Percentiles rank a stretch among this genome's conserved stretches.
Conservation (phyloP, 2,329 filamentous ascomycete genomes). For the Pseudocercospora cruenta region DNA sequence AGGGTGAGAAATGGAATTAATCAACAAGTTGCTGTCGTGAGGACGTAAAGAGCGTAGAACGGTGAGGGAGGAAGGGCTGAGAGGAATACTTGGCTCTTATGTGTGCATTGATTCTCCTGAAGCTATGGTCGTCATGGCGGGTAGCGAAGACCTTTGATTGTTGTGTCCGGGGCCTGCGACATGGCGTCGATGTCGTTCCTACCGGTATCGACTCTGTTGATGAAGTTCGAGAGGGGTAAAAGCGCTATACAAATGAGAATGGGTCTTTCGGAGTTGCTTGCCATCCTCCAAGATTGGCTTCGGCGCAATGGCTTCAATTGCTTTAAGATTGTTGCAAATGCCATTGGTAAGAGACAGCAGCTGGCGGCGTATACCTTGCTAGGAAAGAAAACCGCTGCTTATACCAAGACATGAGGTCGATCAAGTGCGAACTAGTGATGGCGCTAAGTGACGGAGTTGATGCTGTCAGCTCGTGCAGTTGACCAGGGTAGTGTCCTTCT, state of each 20-base stretch:
- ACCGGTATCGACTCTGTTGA: neutral
- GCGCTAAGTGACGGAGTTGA: neutral
- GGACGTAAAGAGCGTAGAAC: conserved; percentile 10
- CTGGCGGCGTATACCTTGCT: neutral
- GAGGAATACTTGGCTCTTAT: neutral
- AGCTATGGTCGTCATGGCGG: neutral
- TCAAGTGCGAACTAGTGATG: neutral
- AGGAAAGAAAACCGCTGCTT: neutral
- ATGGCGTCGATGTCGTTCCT: neutral
- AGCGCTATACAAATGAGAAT: conserved; percentile 2
- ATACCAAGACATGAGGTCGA: neutral
- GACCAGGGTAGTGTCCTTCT: neutral
- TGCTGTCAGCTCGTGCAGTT: neutral
- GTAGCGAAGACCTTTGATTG: neutral
- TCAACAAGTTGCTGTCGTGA: conserved; percentile 16
- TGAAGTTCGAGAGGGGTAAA: neutral
- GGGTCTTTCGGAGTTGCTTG: neutral
- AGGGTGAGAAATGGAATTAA: conserved; percentile 15
- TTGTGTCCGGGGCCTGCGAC: neutral
- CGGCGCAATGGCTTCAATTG: neutral
- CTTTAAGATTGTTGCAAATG: neutral
- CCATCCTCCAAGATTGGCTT: neutral
- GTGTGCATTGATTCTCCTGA: neutral
- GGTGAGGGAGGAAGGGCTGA: neutral
- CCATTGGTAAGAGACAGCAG: neutral